Evolutionary conservation across 768 basidiomycete species (phyloP).

Genomic region (Mycena leptocephala): DNA sequence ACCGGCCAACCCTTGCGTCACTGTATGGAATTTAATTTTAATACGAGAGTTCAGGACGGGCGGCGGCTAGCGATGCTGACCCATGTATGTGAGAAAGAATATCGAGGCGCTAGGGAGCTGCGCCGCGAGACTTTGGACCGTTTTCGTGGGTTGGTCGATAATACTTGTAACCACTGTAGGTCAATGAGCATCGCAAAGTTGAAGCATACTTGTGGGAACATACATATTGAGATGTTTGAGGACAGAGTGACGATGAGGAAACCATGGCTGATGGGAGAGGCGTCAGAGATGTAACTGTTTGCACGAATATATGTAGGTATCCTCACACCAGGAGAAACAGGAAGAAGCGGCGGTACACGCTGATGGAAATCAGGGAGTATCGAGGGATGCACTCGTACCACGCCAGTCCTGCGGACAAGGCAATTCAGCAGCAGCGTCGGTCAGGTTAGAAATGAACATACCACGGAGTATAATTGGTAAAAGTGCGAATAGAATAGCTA

Average conservation of each 20-base stretch:
- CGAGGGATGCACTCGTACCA: conserved; percentile 82
- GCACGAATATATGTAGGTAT: not conserved
- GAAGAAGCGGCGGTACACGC: conserved; percentile 82
- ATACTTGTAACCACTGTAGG: conserved; percentile 46
- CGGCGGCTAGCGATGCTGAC: too few relatives aligned
- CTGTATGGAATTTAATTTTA: conserved; percentile 39
- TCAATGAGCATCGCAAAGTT: not conserved
- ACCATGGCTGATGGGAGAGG: conserved; percentile 63
- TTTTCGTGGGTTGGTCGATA: conserved; percentile 59
- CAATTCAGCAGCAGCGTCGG: not conserved
- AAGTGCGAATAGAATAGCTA: conserved; percentile 75
- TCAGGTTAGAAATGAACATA: conserved; percentile 44
- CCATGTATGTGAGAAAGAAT: conserved; percentile 77
- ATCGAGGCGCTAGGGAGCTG: conserved; percentile 72
- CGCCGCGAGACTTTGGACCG: conserved; percentile 60
- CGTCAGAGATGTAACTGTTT: not conserved
- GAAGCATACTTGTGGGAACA: not conserved
- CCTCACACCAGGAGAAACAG: conserved; percentile 73
- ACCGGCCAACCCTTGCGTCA: conserved; percentile 68
- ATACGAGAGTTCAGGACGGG: not conserved
- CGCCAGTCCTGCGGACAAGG: conserved; percentile 56
- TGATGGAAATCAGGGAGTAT: conserved; percentile 77
- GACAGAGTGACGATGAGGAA: conserved; percentile 81
- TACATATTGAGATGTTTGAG: conserved; percentile 68
- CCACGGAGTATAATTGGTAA: conserved; percentile 73